Conservation (phyloP, 1,284 basidiomycete genomes). For the Pyrrhoderma noxium region DNA sequence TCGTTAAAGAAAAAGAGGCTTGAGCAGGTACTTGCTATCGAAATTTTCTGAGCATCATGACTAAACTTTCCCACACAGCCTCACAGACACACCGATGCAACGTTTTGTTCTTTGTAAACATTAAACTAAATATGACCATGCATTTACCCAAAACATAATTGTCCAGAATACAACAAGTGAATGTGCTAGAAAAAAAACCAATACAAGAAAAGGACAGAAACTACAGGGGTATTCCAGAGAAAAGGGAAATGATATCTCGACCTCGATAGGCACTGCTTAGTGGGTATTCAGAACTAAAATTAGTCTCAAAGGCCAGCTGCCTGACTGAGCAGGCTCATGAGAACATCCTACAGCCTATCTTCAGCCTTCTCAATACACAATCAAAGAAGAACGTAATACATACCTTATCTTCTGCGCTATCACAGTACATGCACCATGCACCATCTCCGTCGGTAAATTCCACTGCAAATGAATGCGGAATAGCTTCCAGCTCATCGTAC, state of each 20-base stretch:
- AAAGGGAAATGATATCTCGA: no score
- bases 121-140: no score
- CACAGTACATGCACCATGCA: conserved; percentile 57
- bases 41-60: conserved; percentile 10
- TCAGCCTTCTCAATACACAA: conserved; percentile 1
- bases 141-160: no score
- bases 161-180: not conserved
- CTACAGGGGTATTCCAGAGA: not conserved
- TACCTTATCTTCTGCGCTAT: conserved; percentile 64
- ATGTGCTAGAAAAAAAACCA: not conserved
- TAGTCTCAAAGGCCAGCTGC: conserved; percentile 15
- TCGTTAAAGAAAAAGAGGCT: conserved; percentile 12
- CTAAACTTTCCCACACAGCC: not conserved
- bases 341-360: conserved; percentile 18
- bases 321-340: conserved; percentile 19
- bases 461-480: conserved; percentile 63
- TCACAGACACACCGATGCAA: not conserved
- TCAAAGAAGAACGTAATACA: conserved; percentile 7
- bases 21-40: not conserved
- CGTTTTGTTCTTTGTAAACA: not conserved
- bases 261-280: no score
- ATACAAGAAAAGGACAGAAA: not conserved
- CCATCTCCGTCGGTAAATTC: conserved; percentile 45
- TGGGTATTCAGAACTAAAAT: no score
- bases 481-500: conserved; percentile 63